These are phyloP conservation scores for Ophiostoma ulmi DNA, from an alignment of 2,329 filamentous ascomycete genomes.

Conservation along the genomic window DNA sequence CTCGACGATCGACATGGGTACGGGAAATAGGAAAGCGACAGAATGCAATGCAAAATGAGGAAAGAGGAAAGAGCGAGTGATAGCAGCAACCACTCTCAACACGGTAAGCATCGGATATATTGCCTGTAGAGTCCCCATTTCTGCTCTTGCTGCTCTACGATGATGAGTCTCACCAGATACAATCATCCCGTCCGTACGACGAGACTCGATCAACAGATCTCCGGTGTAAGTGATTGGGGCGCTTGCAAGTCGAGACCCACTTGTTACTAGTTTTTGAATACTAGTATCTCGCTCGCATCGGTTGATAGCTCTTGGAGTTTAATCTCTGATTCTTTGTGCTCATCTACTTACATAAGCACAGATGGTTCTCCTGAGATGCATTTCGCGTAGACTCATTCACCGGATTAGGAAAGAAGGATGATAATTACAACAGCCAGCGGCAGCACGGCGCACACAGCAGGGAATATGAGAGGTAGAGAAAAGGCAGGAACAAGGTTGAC, in stretches of 20 bases:
- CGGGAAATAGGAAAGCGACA: background rate
- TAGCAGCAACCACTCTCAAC: background rate
- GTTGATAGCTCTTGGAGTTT: background rate
- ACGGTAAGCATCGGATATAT: background rate
- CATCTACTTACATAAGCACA: background rate
- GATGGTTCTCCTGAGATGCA: background rate
- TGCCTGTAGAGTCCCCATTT: background rate
- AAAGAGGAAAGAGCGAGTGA: background rate
- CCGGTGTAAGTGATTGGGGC: slow-evolving; percentile 11
- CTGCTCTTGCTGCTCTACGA: background rate
- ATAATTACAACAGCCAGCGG: background rate
- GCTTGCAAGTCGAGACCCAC: background rate
- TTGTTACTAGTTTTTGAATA: background rate
- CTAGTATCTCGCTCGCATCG: background rate
- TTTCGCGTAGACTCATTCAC: background rate
- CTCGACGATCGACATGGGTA: slow-evolving; percentile 5
- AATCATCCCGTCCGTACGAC: background rate
- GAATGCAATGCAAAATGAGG: no score
- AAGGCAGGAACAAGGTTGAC: background rate
- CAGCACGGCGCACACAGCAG: background rate
- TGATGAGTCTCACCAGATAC: background rate
- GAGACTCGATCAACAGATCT: background rate
- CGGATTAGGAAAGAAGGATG: background rate
- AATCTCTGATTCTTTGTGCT: background rate
- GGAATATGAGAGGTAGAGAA: background rate